Base-by-base conservation (phyloP, 2,329 filamentous ascomycete species). In the Trichoderma breve region DNA sequence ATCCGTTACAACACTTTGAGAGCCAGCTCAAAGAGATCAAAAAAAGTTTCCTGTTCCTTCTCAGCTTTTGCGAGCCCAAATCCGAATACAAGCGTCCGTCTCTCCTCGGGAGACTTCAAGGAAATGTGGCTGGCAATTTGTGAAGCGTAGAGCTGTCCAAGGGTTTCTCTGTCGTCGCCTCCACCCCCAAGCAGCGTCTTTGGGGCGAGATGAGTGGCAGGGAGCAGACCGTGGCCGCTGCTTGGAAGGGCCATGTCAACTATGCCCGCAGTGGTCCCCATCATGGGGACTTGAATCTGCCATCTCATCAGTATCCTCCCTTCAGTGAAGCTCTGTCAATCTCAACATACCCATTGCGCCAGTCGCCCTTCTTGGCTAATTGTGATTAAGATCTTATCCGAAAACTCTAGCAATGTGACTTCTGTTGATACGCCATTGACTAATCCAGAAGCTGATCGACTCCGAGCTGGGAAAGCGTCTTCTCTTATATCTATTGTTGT, bases 331-430 rank as follows among this genome's bases (percentile, higher is more conserved):
- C 47, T 15, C 18, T 14, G 4, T 34, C 9, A 24, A 32, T 24
- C n/a, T 15, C 24, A 32, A 79, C 84, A 69, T 85, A 98, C 94
- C 96, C 96, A 99, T 86, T 98, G 96, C 24, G 93, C 92, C 61
- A 98, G 83, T 72, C 91, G 89, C 7, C 95, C 95, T 73, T 91
- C 89, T 83, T 98, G 96, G 0, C 93, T 93, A 73, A 98, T 87
- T 1, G 94, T 98, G 74, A 99, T 85, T 76, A 99, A 83, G 77
- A 99, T 94, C 82, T 94, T 97, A 86, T 98, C 96, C 9, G 91
- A 87, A 82, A 98, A 98, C 76, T 86, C 89, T 69, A 94, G 85
- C 12, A 87, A 87, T 51, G 89, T 90, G 39, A 93, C 91, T 75
- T 94, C 90, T 1, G 96, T 98, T 43, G 86, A 81, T 26, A 91